Conservation (phyloP, 73 alveolate species). For the Loxodes magnus region DNA sequence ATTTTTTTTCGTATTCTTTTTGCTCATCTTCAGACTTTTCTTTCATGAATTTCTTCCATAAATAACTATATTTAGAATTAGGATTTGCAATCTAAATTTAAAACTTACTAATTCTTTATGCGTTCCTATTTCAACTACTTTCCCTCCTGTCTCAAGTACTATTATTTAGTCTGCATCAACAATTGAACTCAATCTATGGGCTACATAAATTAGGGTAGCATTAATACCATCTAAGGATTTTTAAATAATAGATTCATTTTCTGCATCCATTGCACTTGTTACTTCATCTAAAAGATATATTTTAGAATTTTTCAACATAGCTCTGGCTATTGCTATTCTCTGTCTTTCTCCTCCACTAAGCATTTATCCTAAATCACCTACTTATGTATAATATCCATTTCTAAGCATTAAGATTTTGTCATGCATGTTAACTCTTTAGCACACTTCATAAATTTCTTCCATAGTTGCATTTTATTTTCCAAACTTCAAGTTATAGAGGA, state of each 20-base stretch:
- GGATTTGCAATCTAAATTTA: no score
- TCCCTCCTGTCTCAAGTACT: conserved; percentile 73
- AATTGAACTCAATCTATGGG: conserved; percentile 82
- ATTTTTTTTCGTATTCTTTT: no score
- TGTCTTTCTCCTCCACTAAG: conserved; percentile 88
- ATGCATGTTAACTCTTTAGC: conserved; percentile 48
- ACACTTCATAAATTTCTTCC: conserved; percentile 50
- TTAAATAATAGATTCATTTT: conserved; percentile 68
- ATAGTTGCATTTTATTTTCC: conserved; percentile 54
- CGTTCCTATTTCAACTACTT: conserved; percentile 74
- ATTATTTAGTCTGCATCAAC: conserved; percentile 71
- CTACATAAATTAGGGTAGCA: conserved; percentile 75
- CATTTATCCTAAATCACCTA: conserved; percentile 78
- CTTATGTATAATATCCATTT: conserved; percentile 62
- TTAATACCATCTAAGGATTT: conserved; percentile 61
- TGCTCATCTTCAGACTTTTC: no score
- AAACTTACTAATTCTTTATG: conserved; percentile 69
- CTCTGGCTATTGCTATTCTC: conserved; percentile 72
- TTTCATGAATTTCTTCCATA: no score
- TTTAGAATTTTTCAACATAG: conserved; percentile 55
- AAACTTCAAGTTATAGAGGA: conserved; percentile 46
- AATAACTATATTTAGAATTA: no score
- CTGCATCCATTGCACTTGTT: conserved; percentile 67
- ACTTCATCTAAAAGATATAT: conserved; percentile 79
- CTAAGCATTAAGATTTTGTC: conserved; percentile 49